Conservation (phyloP, 176 grass and related monocot species). For the Microstegium vimineum region DNA sequence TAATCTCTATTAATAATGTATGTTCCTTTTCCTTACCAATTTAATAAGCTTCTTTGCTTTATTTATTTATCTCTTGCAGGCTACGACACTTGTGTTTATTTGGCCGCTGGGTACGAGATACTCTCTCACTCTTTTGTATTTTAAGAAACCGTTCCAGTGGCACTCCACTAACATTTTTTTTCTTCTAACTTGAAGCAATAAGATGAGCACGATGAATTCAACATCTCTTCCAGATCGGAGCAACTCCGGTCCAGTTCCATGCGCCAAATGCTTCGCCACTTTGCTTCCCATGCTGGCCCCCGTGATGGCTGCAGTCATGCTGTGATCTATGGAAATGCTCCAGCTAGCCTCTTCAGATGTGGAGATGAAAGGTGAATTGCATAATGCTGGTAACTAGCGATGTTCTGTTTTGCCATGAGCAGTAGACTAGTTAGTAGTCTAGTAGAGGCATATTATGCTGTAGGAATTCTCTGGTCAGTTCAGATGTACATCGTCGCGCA, state of each 20-base stretch:
- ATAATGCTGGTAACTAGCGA: slow-evolving; percentile 20
- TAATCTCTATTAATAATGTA: neutral
- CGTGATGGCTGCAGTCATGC: slow-evolving; percentile 15
- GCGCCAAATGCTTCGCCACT: neutral
- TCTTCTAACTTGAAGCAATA: slow-evolving; percentile 36
- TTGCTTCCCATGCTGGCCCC: slow-evolving; percentile 22
- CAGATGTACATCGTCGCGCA: neutral
- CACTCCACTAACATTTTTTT: slow-evolving; percentile 9
- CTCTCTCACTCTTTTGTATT: neutral
- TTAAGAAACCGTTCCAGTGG: slow-evolving; percentile 6
- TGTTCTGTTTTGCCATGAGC: slow-evolving; percentile 8
- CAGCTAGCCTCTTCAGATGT: neutral
- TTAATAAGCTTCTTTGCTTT: slow-evolving; percentile 5
- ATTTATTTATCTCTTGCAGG: slow-evolving; percentile 46
- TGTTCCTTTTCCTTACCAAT: neutral
- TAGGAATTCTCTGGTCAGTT: slow-evolving; percentile 6
- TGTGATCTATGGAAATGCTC: slow-evolving; percentile 16
- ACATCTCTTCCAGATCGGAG: slow-evolving; percentile 27
- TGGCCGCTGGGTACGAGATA: slow-evolving; percentile 53
- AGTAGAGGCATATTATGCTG: neutral
- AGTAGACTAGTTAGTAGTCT: neutral
- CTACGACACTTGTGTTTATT: slow-evolving; percentile 79
- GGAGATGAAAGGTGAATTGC: slow-evolving; percentile 15
- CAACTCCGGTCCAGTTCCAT: neutral
- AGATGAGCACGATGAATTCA: slow-evolving; percentile 67